These are phyloP conservation scores for Phanerochaete carnosa DNA, from an alignment of 768 basidiomycete genomes.

Conservation along the genomic window DNA sequence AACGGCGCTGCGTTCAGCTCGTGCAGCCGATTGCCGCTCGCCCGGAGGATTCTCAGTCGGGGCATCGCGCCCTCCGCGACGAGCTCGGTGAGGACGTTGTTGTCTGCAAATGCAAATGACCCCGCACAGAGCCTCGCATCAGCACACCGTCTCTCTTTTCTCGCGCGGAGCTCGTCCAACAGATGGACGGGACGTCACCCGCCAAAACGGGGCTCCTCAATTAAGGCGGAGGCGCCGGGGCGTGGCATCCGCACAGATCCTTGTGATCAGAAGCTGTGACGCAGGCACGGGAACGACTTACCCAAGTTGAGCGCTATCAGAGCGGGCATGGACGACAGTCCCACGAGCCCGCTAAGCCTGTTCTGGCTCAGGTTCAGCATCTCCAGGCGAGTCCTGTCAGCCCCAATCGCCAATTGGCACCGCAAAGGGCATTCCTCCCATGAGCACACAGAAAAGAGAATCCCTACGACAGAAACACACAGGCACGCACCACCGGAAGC, in stretches of 20 bases:
- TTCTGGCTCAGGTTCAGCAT: slow-evolving; percentile 82
- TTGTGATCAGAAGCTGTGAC: slow-evolving; percentile 7
- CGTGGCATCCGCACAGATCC: not conserved
- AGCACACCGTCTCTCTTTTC: too few relatives aligned
- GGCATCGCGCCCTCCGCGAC: slow-evolving; percentile 53
- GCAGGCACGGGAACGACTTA: slow-evolving; percentile 39
- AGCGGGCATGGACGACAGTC: slow-evolving; percentile 57
- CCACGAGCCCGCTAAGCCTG: slow-evolving; percentile 51
- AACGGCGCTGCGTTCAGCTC: slow-evolving; percentile 58
- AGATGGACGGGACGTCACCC: slow-evolving; percentile 7
- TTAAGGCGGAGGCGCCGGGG: slow-evolving; percentile 1
- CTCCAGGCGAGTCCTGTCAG: slow-evolving; percentile 55
- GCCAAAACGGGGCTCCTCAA: not conserved
- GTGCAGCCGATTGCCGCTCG: slow-evolving; percentile 77
- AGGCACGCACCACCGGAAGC: slow-evolving; percentile 63
- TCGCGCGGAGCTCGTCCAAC: too few relatives aligned
- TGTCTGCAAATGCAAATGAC: slow-evolving; percentile 47
- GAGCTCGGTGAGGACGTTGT: slow-evolving; percentile 62
- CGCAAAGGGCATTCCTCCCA: too few relatives aligned
- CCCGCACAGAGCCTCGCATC: too few relatives aligned
- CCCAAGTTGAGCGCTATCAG: slow-evolving; percentile 81
- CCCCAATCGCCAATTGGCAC: slow-evolving; percentile 8
- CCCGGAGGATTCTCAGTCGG: slow-evolving; percentile 77
- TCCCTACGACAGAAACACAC: slow-evolving; percentile 10
- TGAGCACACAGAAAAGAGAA: too few relatives aligned